These are phyloP conservation scores for Gilbertella persicaria DNA, from an alignment of 371 early-diverging fungal species.

Conservation along the genomic window DNA sequence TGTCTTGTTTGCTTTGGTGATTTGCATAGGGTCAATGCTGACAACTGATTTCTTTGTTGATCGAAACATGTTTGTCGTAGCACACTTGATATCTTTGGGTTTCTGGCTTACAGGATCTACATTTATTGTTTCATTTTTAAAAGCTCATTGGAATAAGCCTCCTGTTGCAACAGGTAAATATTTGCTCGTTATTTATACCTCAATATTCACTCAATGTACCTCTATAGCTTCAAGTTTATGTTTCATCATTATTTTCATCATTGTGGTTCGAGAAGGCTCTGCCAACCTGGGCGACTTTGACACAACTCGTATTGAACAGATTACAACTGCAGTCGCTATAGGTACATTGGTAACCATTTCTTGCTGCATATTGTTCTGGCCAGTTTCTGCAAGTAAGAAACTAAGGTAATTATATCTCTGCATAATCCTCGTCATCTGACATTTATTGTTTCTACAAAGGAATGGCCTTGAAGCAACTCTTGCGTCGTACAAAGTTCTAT, in stretches of 20 bases:
- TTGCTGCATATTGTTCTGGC: conserved; percentile 63
- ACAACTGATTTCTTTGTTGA: conserved; percentile 64
- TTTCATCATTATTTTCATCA: conserved; percentile 61
- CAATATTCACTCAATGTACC: conserved; percentile 30
- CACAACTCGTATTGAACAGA: conserved; percentile 51
- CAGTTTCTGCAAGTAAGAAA: conserved; percentile 59
- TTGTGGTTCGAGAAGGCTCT: conserved; percentile 56
- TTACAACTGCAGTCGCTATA: conserved; percentile 53
- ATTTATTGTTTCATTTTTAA: conserved; percentile 60
- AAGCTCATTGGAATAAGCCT: conserved; percentile 67
- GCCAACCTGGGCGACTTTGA: conserved; percentile 53
- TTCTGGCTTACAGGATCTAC: conserved; percentile 63
- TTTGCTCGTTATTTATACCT: conserved; percentile 37
- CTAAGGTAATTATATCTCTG: too few relatives aligned
- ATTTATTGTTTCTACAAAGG: too few relatives aligned
- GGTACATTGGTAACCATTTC: conserved; percentile 59
- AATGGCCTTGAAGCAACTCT: conserved; percentile 60
- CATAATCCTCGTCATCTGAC: too few relatives aligned
- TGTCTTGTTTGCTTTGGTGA: conserved; percentile 49
- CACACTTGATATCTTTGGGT: conserved; percentile 51
- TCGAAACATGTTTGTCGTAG: conserved; percentile 35
- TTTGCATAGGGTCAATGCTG: conserved; percentile 57
- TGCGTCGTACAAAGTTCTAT: conserved; percentile 53
- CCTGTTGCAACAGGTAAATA: conserved; percentile 61
- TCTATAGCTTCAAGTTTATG: conserved; percentile 63